A percentile compares a stretch with the other conserved stretches of the same genome.
Evolutionary conservation across 1,284 basidiomycete species (phyloP).

Genomic region (Volvariella volvacea): DNA sequence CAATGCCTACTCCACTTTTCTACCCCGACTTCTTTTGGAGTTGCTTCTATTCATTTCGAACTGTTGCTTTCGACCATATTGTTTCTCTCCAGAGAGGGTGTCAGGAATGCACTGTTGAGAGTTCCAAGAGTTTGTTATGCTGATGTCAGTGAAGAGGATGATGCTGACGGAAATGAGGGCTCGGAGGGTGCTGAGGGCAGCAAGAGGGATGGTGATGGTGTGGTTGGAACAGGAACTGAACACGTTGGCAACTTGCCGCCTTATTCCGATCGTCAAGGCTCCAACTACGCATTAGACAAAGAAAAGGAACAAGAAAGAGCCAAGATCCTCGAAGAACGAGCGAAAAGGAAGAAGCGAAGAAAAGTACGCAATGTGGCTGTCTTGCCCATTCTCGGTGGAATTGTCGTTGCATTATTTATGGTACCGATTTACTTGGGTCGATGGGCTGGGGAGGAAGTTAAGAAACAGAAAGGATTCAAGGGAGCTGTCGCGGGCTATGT

Average conservation of each 20-base stretch:
- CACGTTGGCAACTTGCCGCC: no score
- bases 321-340: no score
- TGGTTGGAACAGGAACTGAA: no score
- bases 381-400: slow-evolving; percentile 52
- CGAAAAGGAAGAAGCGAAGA: slow-evolving; percentile 4
- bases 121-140: slow-evolving; percentile 8
- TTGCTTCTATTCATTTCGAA: slow-evolving; percentile 37
- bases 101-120: slow-evolving; percentile 74
- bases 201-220: no score
- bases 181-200: no score
- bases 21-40: slow-evolving; percentile 76
- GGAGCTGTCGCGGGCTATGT: slow-evolving; percentile 66
- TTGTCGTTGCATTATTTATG: slow-evolving; percentile 42
- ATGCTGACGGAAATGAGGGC: no score
- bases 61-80: slow-evolving; percentile 81
- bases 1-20: slow-evolving; percentile 82
- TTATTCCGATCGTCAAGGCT: no score
- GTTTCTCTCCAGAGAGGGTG: slow-evolving; percentile 88
- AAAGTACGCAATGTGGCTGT: slow-evolving; percentile 42
- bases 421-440: slow-evolving; percentile 38
- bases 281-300: no score
- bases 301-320: no score
- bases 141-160: no score
- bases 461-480: slow-evolving; percentile 58
- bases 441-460: slow-evolving; percentile 44